A percentile compares a stretch with the other conserved stretches of the same genome.
Evolutionary conservation across 345 rosid genomes (phyloP).

Genomic region (Camelina hispida): DNA sequence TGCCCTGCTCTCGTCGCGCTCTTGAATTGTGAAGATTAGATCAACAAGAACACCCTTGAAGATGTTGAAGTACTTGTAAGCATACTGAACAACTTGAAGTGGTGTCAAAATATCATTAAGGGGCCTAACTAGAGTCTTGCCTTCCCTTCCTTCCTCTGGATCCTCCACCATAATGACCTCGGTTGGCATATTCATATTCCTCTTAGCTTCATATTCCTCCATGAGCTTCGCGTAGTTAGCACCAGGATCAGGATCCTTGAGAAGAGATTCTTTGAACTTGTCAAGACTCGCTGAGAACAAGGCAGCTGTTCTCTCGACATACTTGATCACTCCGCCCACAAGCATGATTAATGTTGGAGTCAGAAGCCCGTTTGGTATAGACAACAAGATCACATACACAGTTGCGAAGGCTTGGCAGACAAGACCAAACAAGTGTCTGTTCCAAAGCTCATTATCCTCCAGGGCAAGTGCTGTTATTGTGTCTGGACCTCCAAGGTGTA

Average conservation of each 20-base stretch:
- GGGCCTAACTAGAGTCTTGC: constrained; percentile 2
- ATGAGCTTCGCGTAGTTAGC: constrained; percentile 44
- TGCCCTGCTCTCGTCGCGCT: constrained; percentile 28
- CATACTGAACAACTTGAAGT: constrained; percentile 44
- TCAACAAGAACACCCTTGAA: constrained; percentile 53
- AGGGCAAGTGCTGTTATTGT: constrained; percentile 49
- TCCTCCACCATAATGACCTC: constrained; percentile 31
- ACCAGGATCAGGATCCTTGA: constrained; percentile 34
- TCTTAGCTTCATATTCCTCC: constrained; percentile 39
- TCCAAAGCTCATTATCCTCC: constrained; percentile 50
- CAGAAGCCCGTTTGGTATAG: constrained; percentile 37
- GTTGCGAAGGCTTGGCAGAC: constrained; percentile 42
- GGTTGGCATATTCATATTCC: constrained; percentile 28
- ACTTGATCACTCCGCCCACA: constrained; percentile 50
- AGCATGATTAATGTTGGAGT: constrained; percentile 40
- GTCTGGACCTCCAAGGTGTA: constrained; percentile 55
- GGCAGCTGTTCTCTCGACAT: constrained; percentile 48
- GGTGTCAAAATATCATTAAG: neutral
- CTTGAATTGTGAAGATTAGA: constrained; percentile 40
- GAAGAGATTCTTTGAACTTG: constrained; percentile 44
- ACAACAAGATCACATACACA: constrained; percentile 44
- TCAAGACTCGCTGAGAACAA: constrained; percentile 53
- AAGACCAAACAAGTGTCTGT: constrained; percentile 45
- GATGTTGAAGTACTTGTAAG: constrained; percentile 39
- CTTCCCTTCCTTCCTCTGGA: constrained; percentile 36